A percentile compares a stretch with the other conserved stretches of the same genome.
phyloP scores from a whole-genome alignment of 306 rosid species.

The Geum urbanum region DNA sequence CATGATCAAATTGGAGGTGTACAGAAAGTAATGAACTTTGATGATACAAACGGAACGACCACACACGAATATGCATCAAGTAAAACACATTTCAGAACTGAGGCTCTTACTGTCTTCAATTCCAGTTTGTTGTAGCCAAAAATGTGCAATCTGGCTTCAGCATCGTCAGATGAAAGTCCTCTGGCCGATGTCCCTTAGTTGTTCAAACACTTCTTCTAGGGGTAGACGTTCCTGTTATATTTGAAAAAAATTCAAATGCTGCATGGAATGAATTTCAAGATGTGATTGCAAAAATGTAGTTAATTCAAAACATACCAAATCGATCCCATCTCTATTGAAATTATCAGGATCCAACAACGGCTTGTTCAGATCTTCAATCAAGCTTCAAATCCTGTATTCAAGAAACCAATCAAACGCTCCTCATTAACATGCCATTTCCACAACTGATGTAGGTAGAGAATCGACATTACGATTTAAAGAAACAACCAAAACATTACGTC shows the following conservation, averaged over 20 bases:
- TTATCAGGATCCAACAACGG: constrained; percentile 72
- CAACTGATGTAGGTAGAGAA: not conserved
- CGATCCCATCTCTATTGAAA: constrained; percentile 69
- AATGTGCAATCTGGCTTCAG: constrained; percentile 55
- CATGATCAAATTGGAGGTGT: not conserved
- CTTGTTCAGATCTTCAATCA: constrained; percentile 56
- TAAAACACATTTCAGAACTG: not conserved
- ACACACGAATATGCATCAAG: not conserved
- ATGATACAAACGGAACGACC: not conserved
- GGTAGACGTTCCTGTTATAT: too few relatives aligned
- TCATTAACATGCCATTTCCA: not conserved
- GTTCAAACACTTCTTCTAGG: constrained; percentile 80
- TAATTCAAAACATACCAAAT: constrained; percentile 52
- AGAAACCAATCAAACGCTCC: not conserved
- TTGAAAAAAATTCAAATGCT: too few relatives aligned
- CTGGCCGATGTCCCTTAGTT: constrained; percentile 52
- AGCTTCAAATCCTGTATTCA: constrained; percentile 21
- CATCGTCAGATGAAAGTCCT: constrained; percentile 80
- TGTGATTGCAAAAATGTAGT: not conserved
- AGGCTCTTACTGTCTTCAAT: constrained; percentile 58
- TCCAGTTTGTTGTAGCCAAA: constrained; percentile 77
- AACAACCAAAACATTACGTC: not conserved
- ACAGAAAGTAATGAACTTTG: not conserved
- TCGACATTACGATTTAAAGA: not conserved
- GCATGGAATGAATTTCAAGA: constrained; percentile 22